Evolutionary conservation across 2,329 filamentous ascomycete genomes (phyloP).

Genomic region (Aspergillus neoniger): DNA sequence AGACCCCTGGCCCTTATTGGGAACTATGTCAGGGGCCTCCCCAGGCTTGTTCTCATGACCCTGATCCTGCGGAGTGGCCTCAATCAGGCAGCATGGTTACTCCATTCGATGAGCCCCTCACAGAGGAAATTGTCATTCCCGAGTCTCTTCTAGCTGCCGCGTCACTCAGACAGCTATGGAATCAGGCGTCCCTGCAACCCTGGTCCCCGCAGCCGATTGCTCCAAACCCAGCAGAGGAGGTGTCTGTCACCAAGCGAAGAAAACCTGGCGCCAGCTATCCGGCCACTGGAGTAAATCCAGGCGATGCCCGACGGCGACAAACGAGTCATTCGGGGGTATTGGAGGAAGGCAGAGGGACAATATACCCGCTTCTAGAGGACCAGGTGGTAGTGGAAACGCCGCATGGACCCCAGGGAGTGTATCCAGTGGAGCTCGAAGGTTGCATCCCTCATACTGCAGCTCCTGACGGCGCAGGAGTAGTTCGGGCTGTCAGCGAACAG

Average conservation of each 20-base stretch:
- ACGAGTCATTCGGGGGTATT: background rate
- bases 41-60: background rate
- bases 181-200: background rate
- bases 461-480: too few species aligned
- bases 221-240: background rate
- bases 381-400: background rate
- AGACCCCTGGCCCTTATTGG: background rate
- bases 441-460: background rate
- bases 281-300: background rate
- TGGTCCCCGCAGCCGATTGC: background rate
- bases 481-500: too few species aligned
- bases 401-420: background rate
- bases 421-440: background rate
- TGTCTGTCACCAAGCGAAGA: constrained; percentile 7
- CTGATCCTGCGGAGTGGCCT: background rate
- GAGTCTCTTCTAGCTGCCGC: constrained; percentile 7
- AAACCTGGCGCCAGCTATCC: background rate
- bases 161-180: background rate
- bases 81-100: background rate
- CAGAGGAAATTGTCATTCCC: constrained; percentile 13
- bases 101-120: background rate
- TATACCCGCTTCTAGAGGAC: constrained; percentile 4
- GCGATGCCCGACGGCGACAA: background rate
- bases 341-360: background rate
- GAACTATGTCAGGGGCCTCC: background rate